Evolutionary conservation across 31 red algal genomes (phyloP).

Genomic region (Odonthalia washingtoniensis): DNA sequence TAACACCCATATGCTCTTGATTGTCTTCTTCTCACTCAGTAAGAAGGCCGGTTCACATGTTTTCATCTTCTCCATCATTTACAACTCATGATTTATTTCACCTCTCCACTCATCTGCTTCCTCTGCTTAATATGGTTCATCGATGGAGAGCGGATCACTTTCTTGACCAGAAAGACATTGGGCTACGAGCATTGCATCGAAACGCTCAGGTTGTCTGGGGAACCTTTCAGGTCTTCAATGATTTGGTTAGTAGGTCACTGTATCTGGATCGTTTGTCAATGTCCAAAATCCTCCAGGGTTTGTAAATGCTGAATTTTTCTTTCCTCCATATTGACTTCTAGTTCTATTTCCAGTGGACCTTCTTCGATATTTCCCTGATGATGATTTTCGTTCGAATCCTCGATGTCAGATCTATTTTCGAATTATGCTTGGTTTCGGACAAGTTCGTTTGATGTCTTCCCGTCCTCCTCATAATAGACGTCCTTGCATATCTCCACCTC

Average conservation of each 20-base stretch:
- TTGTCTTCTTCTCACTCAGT: not conserved
- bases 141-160: slow-evolving; percentile 3
- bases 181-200: not conserved
- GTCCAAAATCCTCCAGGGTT: not conserved
- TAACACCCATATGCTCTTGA: slow-evolving; percentile 42
- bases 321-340: not conserved
- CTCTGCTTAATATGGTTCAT: not conserved
- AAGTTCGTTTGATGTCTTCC: not conserved
- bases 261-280: too few relatives aligned
- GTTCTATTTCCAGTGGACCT: not conserved
- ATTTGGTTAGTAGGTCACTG: too few relatives aligned
- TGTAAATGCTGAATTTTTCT: not conserved
- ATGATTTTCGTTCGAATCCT: not conserved
- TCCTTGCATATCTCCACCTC: slow-evolving; percentile 4
- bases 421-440: not conserved
- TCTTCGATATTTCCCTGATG: not conserved
- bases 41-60: not conserved
- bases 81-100: not conserved
- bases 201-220: not conserved
- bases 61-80: slow-evolving; percentile 1
- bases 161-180: not conserved
- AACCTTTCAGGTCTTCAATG: not conserved
- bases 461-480: slow-evolving; percentile 11
- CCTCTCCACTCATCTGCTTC: not conserved
- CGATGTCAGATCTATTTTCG: not conserved